Base-by-base conservation (phyloP, 2,329 filamentous ascomycete species). In the Sarocladium kiliense region DNA sequence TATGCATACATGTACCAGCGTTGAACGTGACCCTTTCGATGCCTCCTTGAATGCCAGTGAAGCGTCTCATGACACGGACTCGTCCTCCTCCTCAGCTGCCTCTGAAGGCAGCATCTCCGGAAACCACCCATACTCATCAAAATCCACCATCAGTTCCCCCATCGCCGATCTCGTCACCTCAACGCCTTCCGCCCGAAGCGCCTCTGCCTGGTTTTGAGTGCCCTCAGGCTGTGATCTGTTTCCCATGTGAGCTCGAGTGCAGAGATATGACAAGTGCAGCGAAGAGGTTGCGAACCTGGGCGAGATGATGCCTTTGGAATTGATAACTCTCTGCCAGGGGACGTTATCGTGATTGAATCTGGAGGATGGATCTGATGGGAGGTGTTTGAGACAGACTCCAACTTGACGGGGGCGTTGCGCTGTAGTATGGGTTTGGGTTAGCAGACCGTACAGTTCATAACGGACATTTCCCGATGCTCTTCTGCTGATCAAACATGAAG, bases 261-360 rank as follows among this genome's bases (percentile, higher is more conserved):
- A 34, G 30, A 34, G 7, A 9, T 56, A 3, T 54, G 53, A n/a
- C n/a, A 34, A 34, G 30, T 34, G 30, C 14, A 27, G 26, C 23
- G 19, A 7, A 23, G 34, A 19, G 18, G 14, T 1, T 27, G 53
- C 60, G 19, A 50, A 93, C 90, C 92, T 83, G 7, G 88, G 88
- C 44, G 91, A 96, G 61, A 97, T 95, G 57, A 84, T 77, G 21
- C 93, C 92, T 71, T 89, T 93, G 14, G 89, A 76, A 69, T 93
- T 96, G 67, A 97, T 88, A 57, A 97, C 89, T 56, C 94, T 79
- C 75, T 97, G 93, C 93, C 93, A 97, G 0, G 93, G 93, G 3
- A 97, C 93, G 60, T 87, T 97, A 23, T 75, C 77, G 57, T 80
- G 77, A 68, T 96, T 87, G 73, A 87, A 95, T 56, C 71, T 77